Evolutionary conservation across 2,329 filamentous ascomycete species (phyloP).

Genomic region (Sordariomycetes sp.): DNA sequence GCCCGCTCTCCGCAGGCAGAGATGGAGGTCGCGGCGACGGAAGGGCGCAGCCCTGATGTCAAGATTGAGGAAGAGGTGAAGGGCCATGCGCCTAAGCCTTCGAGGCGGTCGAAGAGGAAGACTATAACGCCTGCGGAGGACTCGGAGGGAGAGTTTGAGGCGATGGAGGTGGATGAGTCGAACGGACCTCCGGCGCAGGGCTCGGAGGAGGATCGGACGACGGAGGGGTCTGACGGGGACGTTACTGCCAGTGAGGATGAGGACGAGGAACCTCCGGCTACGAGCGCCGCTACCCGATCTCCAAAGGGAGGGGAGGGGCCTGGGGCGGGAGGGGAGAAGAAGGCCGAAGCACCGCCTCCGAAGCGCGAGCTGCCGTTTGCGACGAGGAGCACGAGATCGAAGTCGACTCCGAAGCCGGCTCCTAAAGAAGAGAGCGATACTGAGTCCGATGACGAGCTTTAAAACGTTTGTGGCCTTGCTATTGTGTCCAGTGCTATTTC

Average conservation of each 20-base stretch:
- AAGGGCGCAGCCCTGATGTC: neutral
- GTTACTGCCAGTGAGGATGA: constrained; percentile 28
- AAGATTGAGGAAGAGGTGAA: constrained; percentile 1
- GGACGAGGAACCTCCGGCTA: constrained; percentile 12
- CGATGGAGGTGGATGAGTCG: constrained; percentile 34
- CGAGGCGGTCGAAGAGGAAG: constrained; percentile 37
- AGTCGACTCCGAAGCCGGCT: constrained; percentile 12
- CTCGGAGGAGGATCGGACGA: constrained; percentile 20
- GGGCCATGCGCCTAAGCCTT: constrained; percentile 17
- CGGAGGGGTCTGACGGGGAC: constrained; percentile 25
- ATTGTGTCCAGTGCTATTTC: too few species aligned
- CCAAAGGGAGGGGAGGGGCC: neutral
- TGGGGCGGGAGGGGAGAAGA: constrained; percentile 7
- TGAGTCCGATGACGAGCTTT: constrained; percentile 44
- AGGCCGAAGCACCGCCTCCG: constrained; percentile 18
- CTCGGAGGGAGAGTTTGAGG: constrained; percentile 32
- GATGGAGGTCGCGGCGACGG: neutral
- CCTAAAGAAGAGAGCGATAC: constrained; percentile 27
- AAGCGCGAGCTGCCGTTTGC: constrained; percentile 30
- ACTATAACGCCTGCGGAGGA: constrained; percentile 21
- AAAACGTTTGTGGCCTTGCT: constrained; percentile 10
- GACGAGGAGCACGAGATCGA: constrained; percentile 13
- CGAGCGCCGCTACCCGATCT: constrained; percentile 7
- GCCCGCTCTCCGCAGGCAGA: constrained; percentile 10
- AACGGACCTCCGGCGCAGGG: constrained; percentile 10